phyloP scores from a whole-genome alignment of 2,329 filamentous ascomycete species.

The Cladosporium sphaerospermum region DNA sequence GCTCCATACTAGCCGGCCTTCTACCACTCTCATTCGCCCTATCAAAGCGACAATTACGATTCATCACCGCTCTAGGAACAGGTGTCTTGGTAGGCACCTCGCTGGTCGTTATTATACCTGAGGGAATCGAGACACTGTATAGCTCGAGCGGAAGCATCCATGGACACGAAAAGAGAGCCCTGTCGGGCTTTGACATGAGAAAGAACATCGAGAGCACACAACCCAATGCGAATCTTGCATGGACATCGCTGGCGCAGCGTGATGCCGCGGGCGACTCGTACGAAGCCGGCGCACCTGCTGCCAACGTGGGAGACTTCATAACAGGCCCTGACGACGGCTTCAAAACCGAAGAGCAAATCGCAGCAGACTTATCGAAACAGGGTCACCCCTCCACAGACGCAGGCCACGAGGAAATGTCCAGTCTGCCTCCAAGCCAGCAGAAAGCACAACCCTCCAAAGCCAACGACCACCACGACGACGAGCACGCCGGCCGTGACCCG shows the following conservation, averaged over 20 bases:
- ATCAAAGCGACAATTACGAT: constrained; percentile 75
- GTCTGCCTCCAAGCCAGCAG: constrained; percentile 2
- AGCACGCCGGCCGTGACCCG: constrained; percentile 42
- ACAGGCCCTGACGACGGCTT: constrained; percentile 29
- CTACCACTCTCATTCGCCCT: constrained; percentile 84
- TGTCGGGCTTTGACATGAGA: not conserved
- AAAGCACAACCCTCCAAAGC: not conserved
- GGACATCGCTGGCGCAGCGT: not conserved
- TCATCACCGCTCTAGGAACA: constrained; percentile 88
- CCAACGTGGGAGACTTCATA: constrained; percentile 12
- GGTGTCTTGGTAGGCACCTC: constrained; percentile 92
- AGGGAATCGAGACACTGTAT: constrained; percentile 88
- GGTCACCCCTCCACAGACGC: constrained; percentile 14
- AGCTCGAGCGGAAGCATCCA: constrained; percentile 37
- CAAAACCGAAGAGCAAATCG: constrained; percentile 13
- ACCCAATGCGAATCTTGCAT: constrained; percentile 3
- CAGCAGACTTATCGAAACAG: constrained; percentile 11
- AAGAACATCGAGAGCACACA: not conserved
- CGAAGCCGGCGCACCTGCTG: not conserved
- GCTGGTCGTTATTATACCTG: constrained; percentile 93
- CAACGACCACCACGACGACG: constrained; percentile 6
- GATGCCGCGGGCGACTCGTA: not conserved
- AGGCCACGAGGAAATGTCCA: constrained; percentile 13
- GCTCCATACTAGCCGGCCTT: constrained; percentile 88
- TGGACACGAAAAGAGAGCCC: constrained; percentile 14